Evolutionary conservation across 2,329 filamentous ascomycete genomes (phyloP), one percentile per base, ranked within the genome.

Genomic region (Nannizzia gypsea): DNA sequence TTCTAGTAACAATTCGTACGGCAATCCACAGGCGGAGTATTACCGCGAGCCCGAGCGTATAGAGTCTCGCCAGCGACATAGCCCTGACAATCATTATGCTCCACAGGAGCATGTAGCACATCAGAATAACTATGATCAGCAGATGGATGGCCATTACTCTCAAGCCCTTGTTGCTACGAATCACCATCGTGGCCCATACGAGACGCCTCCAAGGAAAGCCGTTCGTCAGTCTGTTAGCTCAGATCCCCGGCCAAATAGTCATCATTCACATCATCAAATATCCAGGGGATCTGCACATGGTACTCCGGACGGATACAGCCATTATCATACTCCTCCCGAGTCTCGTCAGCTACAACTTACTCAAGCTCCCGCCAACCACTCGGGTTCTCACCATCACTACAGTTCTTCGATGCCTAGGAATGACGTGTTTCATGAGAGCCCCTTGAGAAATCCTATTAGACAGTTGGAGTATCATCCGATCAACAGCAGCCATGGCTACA

Each of bases 361-460:
- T 22, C 28, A 57, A 22, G 24, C 42, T 26, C 56, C 60, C 2
- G 40, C 60, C 28, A 61, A 28, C 28, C 42, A 46, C 42, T 9
- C 42, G 3, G 42, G 42, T 11, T 31, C 38, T 40, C 38, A 46
- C 17, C 61, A 60, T 46, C 64, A 62, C 31, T 58, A 64, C 50
- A 54, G 63, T 26, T 61, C 61, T 22, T 67, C 63, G 59, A 42
- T 64, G n/a, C 65, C 28, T 17, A 61, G 31, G 60, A 64, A 66
- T 50, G 63, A 67, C 6, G 50, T 57, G 6, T 68, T 66, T 57
- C 59, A 62, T 34, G 69, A 70, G 36, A 69, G 66, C 56, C 67
- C 68, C 13, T 59, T 69, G 6, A 64, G 66, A 15, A 65, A 69
- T 50, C 66, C 68, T 3, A 66, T 69, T 31, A 67, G 61, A 38